Conservation (phyloP, 768 basidiomycete species). For the Lyophyllum atratum region DNA sequence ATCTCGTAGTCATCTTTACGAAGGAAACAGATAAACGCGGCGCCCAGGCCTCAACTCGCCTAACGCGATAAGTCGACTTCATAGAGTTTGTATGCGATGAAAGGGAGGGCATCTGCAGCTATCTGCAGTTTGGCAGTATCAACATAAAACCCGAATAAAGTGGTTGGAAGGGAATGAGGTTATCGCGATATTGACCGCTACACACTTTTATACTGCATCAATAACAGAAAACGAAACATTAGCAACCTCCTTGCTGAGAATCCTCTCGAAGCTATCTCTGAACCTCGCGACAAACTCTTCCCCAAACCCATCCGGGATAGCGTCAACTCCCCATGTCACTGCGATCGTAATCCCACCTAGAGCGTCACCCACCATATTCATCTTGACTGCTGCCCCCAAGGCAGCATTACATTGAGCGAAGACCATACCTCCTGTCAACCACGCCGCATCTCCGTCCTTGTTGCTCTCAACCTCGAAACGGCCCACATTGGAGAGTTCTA, state of each 20-base stretch:
- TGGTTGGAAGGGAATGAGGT: too few relatives aligned
- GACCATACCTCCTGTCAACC: conserved; percentile 23
- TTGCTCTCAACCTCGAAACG: conserved; percentile 16
- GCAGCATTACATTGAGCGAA: conserved; percentile 32
- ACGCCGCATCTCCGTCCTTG: conserved; percentile 1
- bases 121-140: too few relatives aligned
- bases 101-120: too few relatives aligned
- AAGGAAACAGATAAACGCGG: too few relatives aligned
- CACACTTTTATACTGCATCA: too few relatives aligned
- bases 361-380: conserved; percentile 28
- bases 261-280: conserved; percentile 8
- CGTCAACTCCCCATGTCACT: conserved; percentile 27
- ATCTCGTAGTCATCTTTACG: too few relatives aligned
- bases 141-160: too few relatives aligned
- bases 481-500: conserved; percentile 43
- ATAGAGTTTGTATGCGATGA: too few relatives aligned
- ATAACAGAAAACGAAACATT: neutral
- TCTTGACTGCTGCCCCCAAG: conserved; percentile 28
- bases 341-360: conserved; percentile 25
- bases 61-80: too few relatives aligned
- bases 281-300: conserved; percentile 25
- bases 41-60: too few relatives aligned
- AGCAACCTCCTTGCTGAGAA: neutral
- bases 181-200: too few relatives aligned
- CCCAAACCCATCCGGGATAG: conserved; percentile 21